Base-by-base conservation (phyloP, 2,329 filamentous ascomycete genomes). In the Cryphonectria japonica region DNA sequence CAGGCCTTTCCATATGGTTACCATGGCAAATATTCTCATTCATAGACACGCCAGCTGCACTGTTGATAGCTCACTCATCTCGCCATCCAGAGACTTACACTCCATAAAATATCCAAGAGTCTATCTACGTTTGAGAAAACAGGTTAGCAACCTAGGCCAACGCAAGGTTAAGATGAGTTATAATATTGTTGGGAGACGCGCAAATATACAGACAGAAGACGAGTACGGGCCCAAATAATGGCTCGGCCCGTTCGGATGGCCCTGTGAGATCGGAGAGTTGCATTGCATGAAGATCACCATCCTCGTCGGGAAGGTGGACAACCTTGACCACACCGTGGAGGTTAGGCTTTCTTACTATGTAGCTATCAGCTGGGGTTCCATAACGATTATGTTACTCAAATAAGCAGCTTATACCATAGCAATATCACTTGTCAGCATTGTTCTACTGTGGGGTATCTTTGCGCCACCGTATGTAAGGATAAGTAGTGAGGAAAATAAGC, bases 271-370 rank as follows among this genome's bases (percentile, higher is more conserved):
- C n/a, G 54, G 13, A 34, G 54, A 32, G 54, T 59, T 34, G 54
- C 16, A 59, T 19, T 34, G 54, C 54, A 32, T 32, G 54, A 59
- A 59, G 54, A 59, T 61, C 34, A 61, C 59, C 59, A 61, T 61
- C 59, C 59, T 61, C 59, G 34, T 61, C 59, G 14, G 59, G 59
- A 61, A 61, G 59, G 59, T 61, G 59, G 54, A 59, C 26, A 59
- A 26, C 11, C 11, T 39, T 39, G 2, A 39, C 37, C 13, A 9
- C 46, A 52, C 46, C 26, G 46, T 52, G 46, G 46, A 7, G 19
- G 19, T n/a, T 39, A 39, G 37, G 37, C 37, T 39, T 39, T 39
- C 9, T 39, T 39, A 39, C 37, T 39, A 39, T 39, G 37, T 39
- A 52, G n/a, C 22, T n/a, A 52, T 26, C 46, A 52, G 22, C n/a